phyloP scores from a whole-genome alignment of 768 basidiomycete genomes.

The Guyanaporus albipodus region DNA sequence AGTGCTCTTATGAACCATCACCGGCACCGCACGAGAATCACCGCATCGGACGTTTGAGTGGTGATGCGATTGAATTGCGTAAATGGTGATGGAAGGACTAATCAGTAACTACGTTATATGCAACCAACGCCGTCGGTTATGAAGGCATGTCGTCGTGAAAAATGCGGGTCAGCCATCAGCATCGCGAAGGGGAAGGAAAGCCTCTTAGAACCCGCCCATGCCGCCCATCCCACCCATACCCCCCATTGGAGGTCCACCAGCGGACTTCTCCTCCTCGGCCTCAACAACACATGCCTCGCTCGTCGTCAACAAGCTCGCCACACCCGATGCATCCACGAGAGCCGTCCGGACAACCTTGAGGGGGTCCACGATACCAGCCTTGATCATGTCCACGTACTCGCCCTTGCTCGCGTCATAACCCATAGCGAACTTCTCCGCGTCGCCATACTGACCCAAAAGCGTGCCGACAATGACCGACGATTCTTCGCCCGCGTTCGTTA shows the following conservation, averaged over 20 bases:
- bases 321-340: constrained; percentile 87
- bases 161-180: not conserved
- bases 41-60: too few relatives aligned
- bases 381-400: constrained; percentile 94
- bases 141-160: not conserved
- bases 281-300: constrained; percentile 92
- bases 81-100: constrained; percentile 22
- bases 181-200: not conserved
- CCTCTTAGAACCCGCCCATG: constrained; percentile 48
- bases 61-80: too few relatives aligned
- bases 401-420: constrained; percentile 92
- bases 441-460: constrained; percentile 64
- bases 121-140: not conserved
- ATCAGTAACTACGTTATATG: constrained; percentile 15
- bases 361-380: constrained; percentile 91
- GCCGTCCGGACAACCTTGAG: constrained; percentile 94
- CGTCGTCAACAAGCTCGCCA: constrained; percentile 91
- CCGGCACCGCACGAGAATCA: too few relatives aligned
- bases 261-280: constrained; percentile 73
- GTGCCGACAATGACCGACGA: constrained; percentile 89
- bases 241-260: constrained; percentile 51
- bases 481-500: constrained; percentile 93
- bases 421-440: constrained; percentile 74
- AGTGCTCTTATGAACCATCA: not conserved
- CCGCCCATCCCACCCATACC: constrained; percentile 60